Conservation (phyloP, 2,329 filamentous ascomycete species). For the Fusarium sacchari region DNA sequence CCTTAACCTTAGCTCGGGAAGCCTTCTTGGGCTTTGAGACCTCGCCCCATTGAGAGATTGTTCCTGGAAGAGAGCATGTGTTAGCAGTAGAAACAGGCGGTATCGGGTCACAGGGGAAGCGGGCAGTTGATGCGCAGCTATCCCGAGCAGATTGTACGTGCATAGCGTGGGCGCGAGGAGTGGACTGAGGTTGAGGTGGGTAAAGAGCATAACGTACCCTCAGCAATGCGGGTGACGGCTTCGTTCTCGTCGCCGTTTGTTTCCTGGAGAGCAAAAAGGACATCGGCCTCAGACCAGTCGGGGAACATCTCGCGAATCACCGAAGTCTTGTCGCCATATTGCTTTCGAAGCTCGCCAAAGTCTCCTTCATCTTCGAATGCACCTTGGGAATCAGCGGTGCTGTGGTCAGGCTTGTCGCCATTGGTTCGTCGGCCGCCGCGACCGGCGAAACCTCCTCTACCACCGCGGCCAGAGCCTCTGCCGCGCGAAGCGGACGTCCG, state of each 20-base stretch:
- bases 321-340: constrained; percentile 81
- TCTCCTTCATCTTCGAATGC: constrained; percentile 85
- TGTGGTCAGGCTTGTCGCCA: constrained; percentile 70
- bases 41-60: constrained; percentile 85
- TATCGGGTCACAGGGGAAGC: background rate
- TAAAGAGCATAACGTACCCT: constrained; percentile 65
- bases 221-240: constrained; percentile 81
- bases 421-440: constrained; percentile 80
- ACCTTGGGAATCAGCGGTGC: constrained; percentile 67
- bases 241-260: constrained; percentile 80
- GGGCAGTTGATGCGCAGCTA: constrained; percentile 8
- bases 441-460: constrained; percentile 79
- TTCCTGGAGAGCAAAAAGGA: constrained; percentile 93
- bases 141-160: constrained; percentile 8
- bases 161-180: constrained; percentile 29
- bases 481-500: constrained; percentile 86
- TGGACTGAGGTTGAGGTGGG: constrained; percentile 17
- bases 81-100: constrained; percentile 42
- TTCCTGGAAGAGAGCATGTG: constrained; percentile 61
- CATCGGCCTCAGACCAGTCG: constrained; percentile 94
- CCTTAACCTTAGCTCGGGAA: constrained; percentile 77
- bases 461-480: constrained; percentile 89
- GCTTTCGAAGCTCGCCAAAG: constrained; percentile 90
- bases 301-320: constrained; percentile 93
- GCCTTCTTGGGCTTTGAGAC: constrained; percentile 85